Base-by-base conservation (phyloP, 441 rosid species). In the Manihot esculenta region DNA sequence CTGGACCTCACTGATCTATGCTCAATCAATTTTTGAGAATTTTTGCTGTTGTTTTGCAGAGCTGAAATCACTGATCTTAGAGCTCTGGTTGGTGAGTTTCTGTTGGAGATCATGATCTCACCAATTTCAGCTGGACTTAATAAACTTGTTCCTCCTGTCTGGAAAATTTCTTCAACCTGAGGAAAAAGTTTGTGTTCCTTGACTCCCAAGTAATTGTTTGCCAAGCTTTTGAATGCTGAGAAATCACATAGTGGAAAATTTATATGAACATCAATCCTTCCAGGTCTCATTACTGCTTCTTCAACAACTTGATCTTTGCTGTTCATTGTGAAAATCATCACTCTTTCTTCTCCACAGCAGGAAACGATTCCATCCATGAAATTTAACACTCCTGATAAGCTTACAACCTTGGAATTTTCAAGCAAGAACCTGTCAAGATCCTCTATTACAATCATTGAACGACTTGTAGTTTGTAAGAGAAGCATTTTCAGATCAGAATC, bases 371-470 rank as follows among this genome's bases (percentile, higher is more conserved):
- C 93, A 35, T 88, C 93, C 89, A 86, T 88, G 77, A 88, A 86
- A 59, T 84, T 86, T 53, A 86, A 54, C 2, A 88, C 48, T 9
- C 88, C 89, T 0, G 83, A 78, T 55, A 84, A 44, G 60, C 82
- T 84, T 57, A 84, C 72, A 1, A 58, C 72, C 66, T 82, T 73
- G 18, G 94, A 78, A 73, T 83, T 87, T 42, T 75, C 72, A 0
- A 55, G 27, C 59, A 93, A 61, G 2, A 85, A 84, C 50, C 89
- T 83, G 48, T 89, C 98, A 3, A 93, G 84, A 75, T 93, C 96
- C 70, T 93, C 97, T 45, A 91, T 82, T 4, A 93, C 86, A 30
- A 91, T 77, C 77, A 93, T 69, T 0, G 98, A 87, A 69, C 80
- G 86, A 55, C 73, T 67, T 11, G 81, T 86, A 2, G 90, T 89